These are phyloP conservation scores for Rhodocollybia butyracea DNA, from an alignment of 768 basidiomycete genomes.

Conservation along the genomic window DNA sequence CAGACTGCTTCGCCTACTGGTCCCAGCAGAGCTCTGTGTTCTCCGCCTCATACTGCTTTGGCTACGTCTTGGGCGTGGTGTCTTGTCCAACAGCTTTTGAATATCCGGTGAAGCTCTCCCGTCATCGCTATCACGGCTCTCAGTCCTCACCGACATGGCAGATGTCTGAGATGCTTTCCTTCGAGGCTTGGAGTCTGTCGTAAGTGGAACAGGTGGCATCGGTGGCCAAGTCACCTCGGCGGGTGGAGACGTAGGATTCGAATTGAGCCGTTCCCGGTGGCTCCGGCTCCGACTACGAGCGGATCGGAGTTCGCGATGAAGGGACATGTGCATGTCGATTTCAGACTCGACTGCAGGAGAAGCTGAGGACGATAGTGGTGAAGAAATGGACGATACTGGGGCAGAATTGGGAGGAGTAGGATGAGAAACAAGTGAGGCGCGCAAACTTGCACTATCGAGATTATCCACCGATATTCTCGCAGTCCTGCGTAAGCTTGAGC, in stretches of 20 bases:
- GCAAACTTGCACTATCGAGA: background rate
- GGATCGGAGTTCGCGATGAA: slow-evolving; percentile 7
- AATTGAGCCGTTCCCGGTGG: slow-evolving; percentile 6
- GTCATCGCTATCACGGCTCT: background rate
- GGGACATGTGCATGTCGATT: background rate
- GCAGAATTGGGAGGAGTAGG: background rate
- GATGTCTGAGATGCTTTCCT: background rate
- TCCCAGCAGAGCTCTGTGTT: background rate
- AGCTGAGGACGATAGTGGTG: background rate
- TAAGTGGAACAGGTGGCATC: background rate
- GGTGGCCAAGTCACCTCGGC: background rate
- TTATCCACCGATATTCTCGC: slow-evolving; percentile 3
- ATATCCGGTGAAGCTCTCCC: slow-evolving; percentile 1
- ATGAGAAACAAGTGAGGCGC: background rate
- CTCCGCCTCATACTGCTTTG: background rate
- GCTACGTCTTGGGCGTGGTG: slow-evolving; percentile 2
- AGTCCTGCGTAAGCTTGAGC: background rate
- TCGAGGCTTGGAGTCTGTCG: background rate
- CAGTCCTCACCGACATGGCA: background rate
- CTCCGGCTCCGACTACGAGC: slow-evolving; percentile 5
- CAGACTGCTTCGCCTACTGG: background rate
- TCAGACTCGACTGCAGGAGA: background rate
- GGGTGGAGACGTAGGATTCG: background rate
- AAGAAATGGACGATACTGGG: background rate
- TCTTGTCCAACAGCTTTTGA: background rate